A percentile compares a stretch with the other conserved stretches of the same genome.
Evolutionary conservation across 257 asterid species (phyloP).

Genomic region (Nicotiana attenuata): DNA sequence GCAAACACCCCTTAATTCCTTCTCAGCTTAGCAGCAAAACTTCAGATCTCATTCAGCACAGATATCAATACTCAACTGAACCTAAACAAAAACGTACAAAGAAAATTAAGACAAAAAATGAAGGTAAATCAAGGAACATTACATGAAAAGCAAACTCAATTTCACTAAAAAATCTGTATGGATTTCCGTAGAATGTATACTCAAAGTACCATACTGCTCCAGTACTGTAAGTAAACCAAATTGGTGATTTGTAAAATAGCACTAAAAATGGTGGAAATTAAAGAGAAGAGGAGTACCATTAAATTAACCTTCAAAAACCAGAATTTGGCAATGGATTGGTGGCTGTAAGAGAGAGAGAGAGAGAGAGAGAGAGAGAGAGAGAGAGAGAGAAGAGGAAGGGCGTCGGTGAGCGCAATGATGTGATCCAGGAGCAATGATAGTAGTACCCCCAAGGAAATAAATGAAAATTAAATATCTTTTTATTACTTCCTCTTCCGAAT

Average conservation of each 20-base stretch:
- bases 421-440: not conserved
- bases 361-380: not conserved
- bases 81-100: not conserved
- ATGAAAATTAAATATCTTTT: no score
- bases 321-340: not conserved
- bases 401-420: not conserved
- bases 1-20: not conserved
- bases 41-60: constrained; percentile 7
- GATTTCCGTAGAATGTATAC: not conserved
- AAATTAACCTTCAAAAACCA: not conserved
- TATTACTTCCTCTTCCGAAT: no score
- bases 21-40: not conserved
- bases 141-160: not conserved
- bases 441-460: not conserved
- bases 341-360: no score
- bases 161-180: not conserved
- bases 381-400: not conserved
- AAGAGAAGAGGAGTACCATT: not conserved
- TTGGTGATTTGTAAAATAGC: not conserved
- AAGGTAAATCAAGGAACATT: not conserved
- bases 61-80: constrained; percentile 1
- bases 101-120: no score
- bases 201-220: not conserved
- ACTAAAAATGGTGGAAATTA: not conserved
- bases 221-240: not conserved